Conservation (phyloP, 139 green algal species). For the Ulvella scutata region DNA sequence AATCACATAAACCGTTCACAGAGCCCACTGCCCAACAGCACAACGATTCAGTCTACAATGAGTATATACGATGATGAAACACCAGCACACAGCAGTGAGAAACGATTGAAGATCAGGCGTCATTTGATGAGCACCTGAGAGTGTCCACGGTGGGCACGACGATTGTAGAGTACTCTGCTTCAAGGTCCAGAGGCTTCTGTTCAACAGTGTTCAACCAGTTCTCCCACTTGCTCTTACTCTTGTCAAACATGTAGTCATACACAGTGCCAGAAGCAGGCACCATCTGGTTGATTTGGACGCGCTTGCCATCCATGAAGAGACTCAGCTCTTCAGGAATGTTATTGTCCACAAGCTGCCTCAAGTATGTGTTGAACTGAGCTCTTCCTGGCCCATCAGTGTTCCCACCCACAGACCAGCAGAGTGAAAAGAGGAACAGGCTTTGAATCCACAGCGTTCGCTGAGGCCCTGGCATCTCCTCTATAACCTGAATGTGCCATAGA, state of each 20-base stretch:
- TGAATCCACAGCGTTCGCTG: constrained; percentile 26
- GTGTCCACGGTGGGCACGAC: constrained; percentile 65
- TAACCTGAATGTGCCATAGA: no score
- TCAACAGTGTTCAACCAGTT: constrained; percentile 44
- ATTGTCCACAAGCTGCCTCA: constrained; percentile 36
- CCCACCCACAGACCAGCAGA: constrained; percentile 55
- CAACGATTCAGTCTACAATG: constrained; percentile 10
- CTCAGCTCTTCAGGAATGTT: constrained; percentile 30
- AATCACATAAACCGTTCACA: constrained; percentile 37
- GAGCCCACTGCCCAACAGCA: constrained; percentile 38
- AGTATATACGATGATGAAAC: not conserved
- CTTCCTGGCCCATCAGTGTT: constrained; percentile 40
- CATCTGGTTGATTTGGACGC: constrained; percentile 8
- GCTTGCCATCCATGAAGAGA: constrained; percentile 6
- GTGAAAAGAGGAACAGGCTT: constrained; percentile 47
- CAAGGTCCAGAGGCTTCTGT: constrained; percentile 16
- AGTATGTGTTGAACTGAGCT: constrained; percentile 29
- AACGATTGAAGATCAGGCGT: constrained; percentile 24
- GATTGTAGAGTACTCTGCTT: constrained; percentile 50
- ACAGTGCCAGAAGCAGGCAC: constrained; percentile 24
- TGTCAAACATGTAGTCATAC: constrained; percentile 62
- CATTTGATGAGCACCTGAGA: constrained; percentile 35
- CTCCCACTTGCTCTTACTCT: constrained; percentile 27
- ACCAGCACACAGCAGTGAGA: not conserved
- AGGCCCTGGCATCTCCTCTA: constrained; percentile 8